Evolutionary conservation across 345 rosid species (phyloP), one percentile per base, ranked within the genome.

Genomic region (Ceriops zippeliana): DNA sequence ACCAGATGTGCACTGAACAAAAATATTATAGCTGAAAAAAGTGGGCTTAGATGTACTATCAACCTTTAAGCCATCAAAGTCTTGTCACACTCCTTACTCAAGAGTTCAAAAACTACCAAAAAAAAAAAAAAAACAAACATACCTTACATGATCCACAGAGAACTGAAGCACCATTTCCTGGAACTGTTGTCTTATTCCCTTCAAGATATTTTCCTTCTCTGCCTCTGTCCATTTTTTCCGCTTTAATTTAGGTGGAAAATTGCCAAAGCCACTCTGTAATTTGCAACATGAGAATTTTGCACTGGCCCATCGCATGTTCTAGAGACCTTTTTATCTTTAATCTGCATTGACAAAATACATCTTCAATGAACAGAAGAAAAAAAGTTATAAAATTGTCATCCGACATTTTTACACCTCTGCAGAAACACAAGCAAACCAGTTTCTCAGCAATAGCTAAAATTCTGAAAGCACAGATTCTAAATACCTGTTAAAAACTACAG

Each of bases 111-210:
- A 24, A 27, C 31, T 56, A 56, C 11, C 3, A 22, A 17, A 59
- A 20, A 69, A 26, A 11, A 38, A 16, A 62, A 59, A 51, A 6
- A 11, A 42, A 7, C 24, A 38, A 67, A 49, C 66, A 66, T 77
- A 95, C 96, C 97, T 85, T 74, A 73, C 71, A 66, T 54, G 81
- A 60, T 87, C 93, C 71, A 86, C 38, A 28, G 95, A 88, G 61
- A 79, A 79, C 32, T 65, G 73, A 75, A 91, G 81, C 63, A 86
- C 66, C 80, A 76, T 77, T 68, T 90, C 91, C 79, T 95, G 96
- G 80, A 86, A 73, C 69, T 88, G 96, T 73, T 91, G 93, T 72
- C 78, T 78, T 26, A 90, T 56, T 72, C 99, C 99, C 76, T 84
- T 85, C 35, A 72, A 73, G 62, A 95, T 96, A 62, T 84, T 91